Percentiles rank a stretch among this genome's conserved stretches.
Evolutionary conservation across 2,329 filamentous ascomycete species (phyloP).

Genomic region (Aureobasidium vineae): DNA sequence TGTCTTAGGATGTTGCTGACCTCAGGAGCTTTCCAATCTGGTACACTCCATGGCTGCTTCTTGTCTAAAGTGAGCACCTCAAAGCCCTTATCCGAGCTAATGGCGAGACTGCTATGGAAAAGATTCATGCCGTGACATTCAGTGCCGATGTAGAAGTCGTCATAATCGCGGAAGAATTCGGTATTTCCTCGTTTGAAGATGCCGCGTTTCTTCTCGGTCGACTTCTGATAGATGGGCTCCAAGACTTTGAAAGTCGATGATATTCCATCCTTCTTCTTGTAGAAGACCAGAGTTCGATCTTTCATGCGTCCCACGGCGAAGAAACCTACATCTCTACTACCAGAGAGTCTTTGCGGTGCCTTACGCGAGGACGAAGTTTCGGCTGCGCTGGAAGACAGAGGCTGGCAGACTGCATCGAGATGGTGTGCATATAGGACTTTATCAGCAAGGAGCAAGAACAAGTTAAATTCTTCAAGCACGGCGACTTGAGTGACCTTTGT

Average conservation of each 20-base stretch:
- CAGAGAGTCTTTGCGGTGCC: constrained; percentile 86
- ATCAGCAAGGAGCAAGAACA: constrained; percentile 89
- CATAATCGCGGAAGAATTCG: constrained; percentile 96
- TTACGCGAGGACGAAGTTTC: constrained; percentile 60
- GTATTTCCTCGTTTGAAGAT: constrained; percentile 71
- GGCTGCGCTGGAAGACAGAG: constrained; percentile 50
- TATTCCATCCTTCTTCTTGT: constrained; percentile 91
- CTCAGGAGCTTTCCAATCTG: constrained; percentile 74
- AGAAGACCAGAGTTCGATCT: constrained; percentile 89
- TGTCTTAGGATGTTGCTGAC: constrained; percentile 83
- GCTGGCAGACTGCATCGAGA: constrained; percentile 72
- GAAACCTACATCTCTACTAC: constrained; percentile 89
- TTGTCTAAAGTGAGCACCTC: constrained; percentile 97
- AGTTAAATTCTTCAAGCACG: constrained; percentile 90
- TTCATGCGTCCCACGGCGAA: constrained; percentile 97
- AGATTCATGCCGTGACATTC: constrained; percentile 95
- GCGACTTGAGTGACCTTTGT: constrained; percentile 84
- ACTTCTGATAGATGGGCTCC: constrained; percentile 92
- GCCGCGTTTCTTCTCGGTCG: constrained; percentile 76
- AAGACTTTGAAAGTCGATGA: constrained; percentile 94
- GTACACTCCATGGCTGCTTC: constrained; percentile 92
- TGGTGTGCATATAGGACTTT: constrained; percentile 91
- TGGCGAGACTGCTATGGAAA: constrained; percentile 90
- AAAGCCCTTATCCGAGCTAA: constrained; percentile 86
- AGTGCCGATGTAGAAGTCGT: constrained; percentile 96